A percentile compares a stretch with the other conserved stretches of the same genome.
Evolutionary conservation across 805 yeast species (phyloP).

Genomic region (Cyberlindnera misumaiensis): DNA sequence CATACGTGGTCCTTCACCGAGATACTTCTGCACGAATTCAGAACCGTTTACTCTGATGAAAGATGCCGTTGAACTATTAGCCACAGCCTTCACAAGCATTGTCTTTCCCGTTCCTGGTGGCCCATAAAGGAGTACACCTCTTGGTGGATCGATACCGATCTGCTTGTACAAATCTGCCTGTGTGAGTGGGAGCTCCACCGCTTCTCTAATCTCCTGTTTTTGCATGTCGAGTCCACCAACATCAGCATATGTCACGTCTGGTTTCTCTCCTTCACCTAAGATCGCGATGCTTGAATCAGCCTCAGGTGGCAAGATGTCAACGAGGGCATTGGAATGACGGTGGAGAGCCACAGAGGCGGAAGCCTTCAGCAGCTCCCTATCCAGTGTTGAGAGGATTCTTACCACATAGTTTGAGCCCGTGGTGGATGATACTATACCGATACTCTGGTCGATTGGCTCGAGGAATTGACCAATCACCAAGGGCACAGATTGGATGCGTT

Average conservation of each 20-base stretch:
- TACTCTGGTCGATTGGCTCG: constrained; percentile 94
- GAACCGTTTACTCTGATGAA: constrained; percentile 97
- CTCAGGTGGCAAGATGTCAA: constrained; percentile 96
- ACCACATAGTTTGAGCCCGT: constrained; percentile 98
- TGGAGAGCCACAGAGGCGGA: constrained; percentile 95
- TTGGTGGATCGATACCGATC: constrained; percentile 98
- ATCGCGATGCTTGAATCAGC: constrained; percentile 95
- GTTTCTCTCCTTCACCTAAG: constrained; percentile 89
- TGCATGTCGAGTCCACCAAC: constrained; percentile 99
- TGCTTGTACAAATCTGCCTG: constrained; percentile 95
- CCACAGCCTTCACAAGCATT: constrained; percentile 98
- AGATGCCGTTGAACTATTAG: constrained; percentile 91
- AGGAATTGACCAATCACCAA: constrained; percentile 96
- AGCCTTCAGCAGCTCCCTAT: constrained; percentile 89
- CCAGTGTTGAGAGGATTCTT: constrained; percentile 87
- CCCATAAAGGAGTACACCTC: constrained; percentile 96
- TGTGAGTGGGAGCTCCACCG: constrained; percentile 92
- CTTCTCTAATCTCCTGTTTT: constrained; percentile 97
- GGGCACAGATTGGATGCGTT: constrained; percentile 95
- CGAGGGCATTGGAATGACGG: constrained; percentile 96
- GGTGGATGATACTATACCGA: constrained; percentile 95
- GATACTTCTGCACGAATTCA: constrained; percentile 94
- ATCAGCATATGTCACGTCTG: constrained; percentile 90
- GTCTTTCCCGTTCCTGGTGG: constrained; percentile 99
- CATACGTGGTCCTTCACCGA: constrained; percentile 99